Percentiles rank a stretch among this genome's conserved stretches.
These are phyloP conservation scores for Pythium utonaiense DNA, from an alignment of 352 stramenopile species.

Conservation along the genomic window DNA sequence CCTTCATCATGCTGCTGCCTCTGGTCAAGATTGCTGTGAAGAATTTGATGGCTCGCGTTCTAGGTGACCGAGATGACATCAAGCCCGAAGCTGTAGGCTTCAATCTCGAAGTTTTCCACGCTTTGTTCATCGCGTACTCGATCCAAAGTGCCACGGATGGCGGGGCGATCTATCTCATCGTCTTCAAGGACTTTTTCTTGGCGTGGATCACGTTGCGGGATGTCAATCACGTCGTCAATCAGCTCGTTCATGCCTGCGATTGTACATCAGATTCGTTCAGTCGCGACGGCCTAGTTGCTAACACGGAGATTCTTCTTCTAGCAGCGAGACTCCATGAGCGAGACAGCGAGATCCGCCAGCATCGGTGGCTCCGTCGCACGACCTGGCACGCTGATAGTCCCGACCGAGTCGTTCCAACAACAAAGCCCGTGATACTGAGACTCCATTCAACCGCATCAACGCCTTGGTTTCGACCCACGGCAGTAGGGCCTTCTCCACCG, in stretches of 20 bases:
- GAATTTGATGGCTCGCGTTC: conserved; percentile 7
- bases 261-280: not conserved
- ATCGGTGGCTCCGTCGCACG: not conserved
- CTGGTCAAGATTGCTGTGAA: conserved; percentile 23
- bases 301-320: not conserved
- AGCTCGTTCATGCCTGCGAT: not conserved
- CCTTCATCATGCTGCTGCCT: conserved; percentile 9
- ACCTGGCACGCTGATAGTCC: not conserved
- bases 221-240: not conserved
- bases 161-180: not conserved
- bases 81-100: conserved; percentile 9
- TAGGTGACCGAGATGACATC: conserved; percentile 7
- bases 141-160: conserved; percentile 1
- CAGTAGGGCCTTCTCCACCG: too few species aligned
- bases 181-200: not conserved
- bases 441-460: not conserved
- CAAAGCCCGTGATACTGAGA: not conserved
- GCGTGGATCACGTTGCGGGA: not conserved
- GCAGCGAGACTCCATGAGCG: too few species aligned
- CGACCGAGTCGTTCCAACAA: not conserved
- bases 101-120: conserved; percentile 19
- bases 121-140: conserved; percentile 5
- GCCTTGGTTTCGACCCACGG: too few species aligned
- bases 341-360: not conserved
- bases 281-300: not conserved